Conservation (phyloP, 768 basidiomycete genomes). For the Psilocybe cyanescens region DNA sequence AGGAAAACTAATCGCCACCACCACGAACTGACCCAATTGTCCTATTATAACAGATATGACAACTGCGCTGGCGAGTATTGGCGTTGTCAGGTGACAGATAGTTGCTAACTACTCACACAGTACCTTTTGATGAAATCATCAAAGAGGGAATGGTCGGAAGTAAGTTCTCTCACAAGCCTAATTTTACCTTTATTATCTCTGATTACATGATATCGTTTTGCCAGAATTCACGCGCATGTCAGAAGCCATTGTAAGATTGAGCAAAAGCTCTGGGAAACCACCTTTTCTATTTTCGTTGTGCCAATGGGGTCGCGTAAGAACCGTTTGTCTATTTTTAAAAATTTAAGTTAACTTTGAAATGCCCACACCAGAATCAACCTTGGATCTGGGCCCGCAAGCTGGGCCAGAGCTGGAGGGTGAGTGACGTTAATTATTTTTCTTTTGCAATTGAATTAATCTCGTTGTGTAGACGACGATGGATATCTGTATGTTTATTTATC, state of each 20-base stretch:
- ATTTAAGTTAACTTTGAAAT: not conserved
- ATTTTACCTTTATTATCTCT: not conserved
- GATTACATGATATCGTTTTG: constrained; percentile 1
- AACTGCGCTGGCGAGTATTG: constrained; percentile 55
- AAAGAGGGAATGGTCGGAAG: constrained; percentile 60
- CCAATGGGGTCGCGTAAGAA: constrained; percentile 66
- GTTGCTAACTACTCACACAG: constrained; percentile 1
- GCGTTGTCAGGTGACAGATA: not conserved
- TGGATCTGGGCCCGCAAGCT: constrained; percentile 64
- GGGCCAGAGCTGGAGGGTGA: constrained; percentile 71
- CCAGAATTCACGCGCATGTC: constrained; percentile 66
- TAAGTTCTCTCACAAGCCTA: constrained; percentile 30
- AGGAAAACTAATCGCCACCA: not conserved
- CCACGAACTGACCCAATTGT: not conserved
- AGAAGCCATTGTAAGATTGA: constrained; percentile 54
- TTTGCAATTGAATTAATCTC: not conserved
- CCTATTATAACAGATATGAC: constrained; percentile 49
- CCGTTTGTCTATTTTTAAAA: constrained; percentile 1
- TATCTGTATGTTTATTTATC: constrained; percentile 37
- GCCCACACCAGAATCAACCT: constrained; percentile 46
- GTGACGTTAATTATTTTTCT: constrained; percentile 17
- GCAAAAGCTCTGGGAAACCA: constrained; percentile 49
- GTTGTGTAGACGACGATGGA: constrained; percentile 50
- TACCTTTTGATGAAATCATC: constrained; percentile 60
- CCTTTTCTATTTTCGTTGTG: constrained; percentile 66